phyloP scores from a whole-genome alignment of 2,329 filamentous ascomycete genomes.

The Thielaviopsis musarum region DNA sequence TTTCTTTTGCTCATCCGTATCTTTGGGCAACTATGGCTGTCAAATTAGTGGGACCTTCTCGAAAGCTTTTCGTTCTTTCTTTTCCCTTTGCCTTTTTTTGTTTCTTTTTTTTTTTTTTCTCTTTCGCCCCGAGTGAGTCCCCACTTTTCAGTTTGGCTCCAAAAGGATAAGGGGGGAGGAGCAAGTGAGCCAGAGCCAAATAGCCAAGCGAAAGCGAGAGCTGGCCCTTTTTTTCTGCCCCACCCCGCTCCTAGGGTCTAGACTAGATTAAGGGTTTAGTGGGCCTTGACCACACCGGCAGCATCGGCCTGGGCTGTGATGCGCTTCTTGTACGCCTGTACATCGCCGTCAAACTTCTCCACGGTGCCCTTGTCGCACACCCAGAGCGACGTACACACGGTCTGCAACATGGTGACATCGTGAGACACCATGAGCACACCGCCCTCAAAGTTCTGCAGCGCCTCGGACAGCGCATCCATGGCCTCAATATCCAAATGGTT shows the following conservation, averaged over 20 bases:
- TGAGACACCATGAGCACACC: slow-evolving; percentile 97
- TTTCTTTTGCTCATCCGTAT: too few relatives aligned
- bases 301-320: slow-evolving; percentile 80
- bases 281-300: slow-evolving; percentile 63
- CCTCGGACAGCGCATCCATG: slow-evolving; percentile 85
- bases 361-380: slow-evolving; percentile 90
- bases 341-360: slow-evolving; percentile 88
- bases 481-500: slow-evolving; percentile 99
- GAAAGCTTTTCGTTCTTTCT: too few relatives aligned
- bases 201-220: too few relatives aligned
- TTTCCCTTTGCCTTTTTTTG: too few relatives aligned
- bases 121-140: too few relatives aligned
- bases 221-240: too few relatives aligned
- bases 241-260: background rate
- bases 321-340: slow-evolving; percentile 94
- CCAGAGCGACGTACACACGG: slow-evolving; percentile 87
- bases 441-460: slow-evolving; percentile 73
- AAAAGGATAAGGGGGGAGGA: too few relatives aligned
- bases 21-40: too few relatives aligned
- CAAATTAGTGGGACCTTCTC: too few relatives aligned
- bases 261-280: slow-evolving; percentile 21
- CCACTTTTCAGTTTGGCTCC: too few relatives aligned
- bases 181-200: too few relatives aligned
- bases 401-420: slow-evolving; percentile 97
- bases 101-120: too few relatives aligned